These are phyloP conservation scores for Radiomyces spectabilis DNA, from an alignment of 192 early-diverging fungal genomes.

Conservation along the genomic window DNA sequence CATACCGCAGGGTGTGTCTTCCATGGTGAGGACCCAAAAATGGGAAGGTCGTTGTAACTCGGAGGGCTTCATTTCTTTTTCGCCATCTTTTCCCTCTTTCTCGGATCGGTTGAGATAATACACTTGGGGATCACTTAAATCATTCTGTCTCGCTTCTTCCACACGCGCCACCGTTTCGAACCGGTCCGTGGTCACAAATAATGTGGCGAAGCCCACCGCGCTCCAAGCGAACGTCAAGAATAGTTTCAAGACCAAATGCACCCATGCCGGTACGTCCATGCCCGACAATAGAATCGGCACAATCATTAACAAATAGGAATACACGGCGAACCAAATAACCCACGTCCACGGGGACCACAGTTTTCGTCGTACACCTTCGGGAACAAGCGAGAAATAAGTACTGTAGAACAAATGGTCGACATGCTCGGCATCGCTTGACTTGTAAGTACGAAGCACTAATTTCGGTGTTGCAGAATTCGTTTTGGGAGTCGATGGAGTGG, in stretches of 20 bases:
- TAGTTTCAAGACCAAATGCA: constrained; percentile 3
- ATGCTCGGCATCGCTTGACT: constrained; percentile 13
- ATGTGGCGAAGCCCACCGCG: constrained; percentile 7
- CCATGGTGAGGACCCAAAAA: constrained; percentile 27
- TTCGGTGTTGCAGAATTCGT: background rate
- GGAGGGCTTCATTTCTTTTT: constrained; percentile 3
- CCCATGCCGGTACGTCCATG: background rate
- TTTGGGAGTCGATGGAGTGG: no score
- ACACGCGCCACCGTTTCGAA: constrained; percentile 16
- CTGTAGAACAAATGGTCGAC: constrained; percentile 20
- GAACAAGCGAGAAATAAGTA: constrained; percentile 22
- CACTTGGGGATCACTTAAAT: constrained; percentile 21
- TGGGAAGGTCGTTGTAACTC: constrained; percentile 10
- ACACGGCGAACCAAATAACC: constrained; percentile 15
- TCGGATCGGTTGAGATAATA: constrained; percentile 22
- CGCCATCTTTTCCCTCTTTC: constrained; percentile 7
- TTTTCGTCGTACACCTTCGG: constrained; percentile 19
- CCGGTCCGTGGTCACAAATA: constrained; percentile 20
- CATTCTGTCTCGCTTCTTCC: constrained; percentile 17
- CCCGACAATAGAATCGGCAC: constrained; percentile 7
- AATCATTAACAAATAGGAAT: constrained; percentile 11
- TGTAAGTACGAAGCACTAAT: constrained; percentile 21
- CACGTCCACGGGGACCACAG: constrained; percentile 16
- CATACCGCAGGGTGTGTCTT: constrained; percentile 15
- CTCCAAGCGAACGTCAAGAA: constrained; percentile 17